Conservation (phyloP, 208 protist genomes). For the Tritrichomonas foetus region DNA sequence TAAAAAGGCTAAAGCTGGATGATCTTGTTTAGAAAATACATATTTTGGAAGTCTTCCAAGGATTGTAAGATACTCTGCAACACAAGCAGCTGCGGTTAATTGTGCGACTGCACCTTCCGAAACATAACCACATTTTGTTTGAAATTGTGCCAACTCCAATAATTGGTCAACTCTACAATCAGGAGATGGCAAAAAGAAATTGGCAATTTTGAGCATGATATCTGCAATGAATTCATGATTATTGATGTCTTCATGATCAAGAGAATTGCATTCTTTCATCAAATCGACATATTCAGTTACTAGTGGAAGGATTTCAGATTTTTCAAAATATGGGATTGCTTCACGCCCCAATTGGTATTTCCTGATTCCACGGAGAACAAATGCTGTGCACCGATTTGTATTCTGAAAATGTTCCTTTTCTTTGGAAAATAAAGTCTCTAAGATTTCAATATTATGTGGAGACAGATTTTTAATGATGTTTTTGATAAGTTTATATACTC, state of each 20-base stretch:
- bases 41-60: not conserved
- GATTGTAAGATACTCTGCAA: not conserved
- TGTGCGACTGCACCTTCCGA: not conserved
- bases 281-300: not conserved
- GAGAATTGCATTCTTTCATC: not conserved
- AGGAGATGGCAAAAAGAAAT: not conserved
- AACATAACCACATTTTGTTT: not conserved
- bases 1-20: not conserved
- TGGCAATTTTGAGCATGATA: not conserved
- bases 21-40: not conserved
- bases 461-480: not conserved
- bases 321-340: not conserved
- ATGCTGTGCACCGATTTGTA: not conserved
- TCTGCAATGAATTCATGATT: not conserved
- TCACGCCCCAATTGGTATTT: not conserved
- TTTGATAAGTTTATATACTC: not conserved
- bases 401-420: not conserved
- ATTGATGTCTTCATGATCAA: not conserved
- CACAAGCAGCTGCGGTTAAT: not conserved
- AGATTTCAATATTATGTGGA: not conserved
- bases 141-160: not conserved
- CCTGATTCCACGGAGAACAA: not conserved
- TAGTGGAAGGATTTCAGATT: not conserved
- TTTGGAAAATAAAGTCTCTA: not conserved
- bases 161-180: not conserved